A percentile compares a stretch with the other conserved stretches of the same genome.
These are phyloP conservation scores for Blastobotrys proliferans DNA, from an alignment of 1,139 yeast genomes.

Conservation along the genomic window DNA sequence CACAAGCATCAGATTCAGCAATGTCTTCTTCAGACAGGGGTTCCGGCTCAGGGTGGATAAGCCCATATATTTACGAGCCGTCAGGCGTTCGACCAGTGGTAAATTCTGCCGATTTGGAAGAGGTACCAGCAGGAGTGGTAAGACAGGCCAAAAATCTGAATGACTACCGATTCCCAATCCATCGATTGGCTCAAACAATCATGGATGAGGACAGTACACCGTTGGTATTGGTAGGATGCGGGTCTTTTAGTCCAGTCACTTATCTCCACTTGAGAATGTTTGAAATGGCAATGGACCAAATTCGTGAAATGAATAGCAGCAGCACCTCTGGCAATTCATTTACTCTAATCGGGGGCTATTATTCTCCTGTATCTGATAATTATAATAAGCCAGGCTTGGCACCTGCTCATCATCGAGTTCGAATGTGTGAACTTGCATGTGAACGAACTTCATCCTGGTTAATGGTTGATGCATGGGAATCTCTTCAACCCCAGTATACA, in stretches of 20 bases:
- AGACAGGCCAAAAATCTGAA: slow-evolving; percentile 73
- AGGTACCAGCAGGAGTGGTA: slow-evolving; percentile 89
- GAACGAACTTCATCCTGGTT: slow-evolving; percentile 96
- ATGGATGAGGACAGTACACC: slow-evolving; percentile 80
- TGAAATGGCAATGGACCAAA: slow-evolving; percentile 97
- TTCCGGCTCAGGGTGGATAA: slow-evolving; percentile 1
- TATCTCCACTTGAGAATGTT: slow-evolving; percentile 94
- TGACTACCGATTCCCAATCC: slow-evolving; percentile 77
- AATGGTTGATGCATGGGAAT: slow-evolving; percentile 99
- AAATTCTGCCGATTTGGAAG: slow-evolving; percentile 87
- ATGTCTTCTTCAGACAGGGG: not conserved
- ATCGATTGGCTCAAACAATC: slow-evolving; percentile 69
- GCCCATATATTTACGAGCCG: slow-evolving; percentile 28
- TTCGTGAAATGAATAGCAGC: too few species aligned
- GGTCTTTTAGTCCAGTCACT: slow-evolving; percentile 93
- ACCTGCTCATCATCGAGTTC: slow-evolving; percentile 78
- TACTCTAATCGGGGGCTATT: slow-evolving; percentile 95
- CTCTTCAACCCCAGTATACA: slow-evolving; percentile 84
- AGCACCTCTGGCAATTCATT: slow-evolving; percentile 89
- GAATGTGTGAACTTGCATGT: slow-evolving; percentile 98
- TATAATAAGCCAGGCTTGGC: slow-evolving; percentile 94
- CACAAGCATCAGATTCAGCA: not conserved
- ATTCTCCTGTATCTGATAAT: slow-evolving; percentile 95
- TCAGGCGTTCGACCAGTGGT: slow-evolving; percentile 34
- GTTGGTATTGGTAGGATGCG: slow-evolving; percentile 92